Percentiles rank a stretch among this genome's conserved stretches.
Evolutionary conservation across 106 monocot species (phyloP).

Genomic region (Narthecium ossifragum): DNA sequence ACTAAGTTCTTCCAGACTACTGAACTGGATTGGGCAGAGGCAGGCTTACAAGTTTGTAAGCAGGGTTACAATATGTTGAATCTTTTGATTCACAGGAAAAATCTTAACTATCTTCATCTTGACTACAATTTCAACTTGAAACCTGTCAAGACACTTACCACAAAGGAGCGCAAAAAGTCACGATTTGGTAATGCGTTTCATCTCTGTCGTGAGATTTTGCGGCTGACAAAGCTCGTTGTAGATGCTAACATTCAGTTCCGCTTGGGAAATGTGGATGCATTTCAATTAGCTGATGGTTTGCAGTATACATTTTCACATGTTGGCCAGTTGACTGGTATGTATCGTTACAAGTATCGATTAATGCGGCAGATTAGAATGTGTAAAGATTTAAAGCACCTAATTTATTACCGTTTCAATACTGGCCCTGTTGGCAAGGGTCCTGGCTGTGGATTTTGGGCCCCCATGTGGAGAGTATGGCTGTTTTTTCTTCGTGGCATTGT

Average conservation of each 20-base stretch:
- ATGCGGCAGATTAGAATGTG: constrained; percentile 99
- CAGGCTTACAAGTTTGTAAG: constrained; percentile 98
- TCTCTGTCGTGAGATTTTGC: constrained; percentile 94
- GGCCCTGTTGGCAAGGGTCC: constrained; percentile 98
- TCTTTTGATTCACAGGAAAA: constrained; percentile 94
- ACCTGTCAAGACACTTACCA: constrained; percentile 97
- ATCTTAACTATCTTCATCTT: constrained; percentile 97
- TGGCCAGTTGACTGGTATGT: constrained; percentile 99
- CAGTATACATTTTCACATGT: constrained; percentile 99
- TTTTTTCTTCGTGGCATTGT: constrained; percentile 99
- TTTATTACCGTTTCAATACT: constrained; percentile 98
- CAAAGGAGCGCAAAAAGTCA: constrained; percentile 96
- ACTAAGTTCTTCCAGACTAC: constrained; percentile 98
- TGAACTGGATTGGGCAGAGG: constrained; percentile 98
- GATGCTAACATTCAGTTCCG: constrained; percentile 99
- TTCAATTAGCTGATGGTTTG: constrained; percentile 99
- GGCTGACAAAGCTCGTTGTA: constrained; percentile 95
- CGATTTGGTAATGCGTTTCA: constrained; percentile 99
- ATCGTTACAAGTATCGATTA: constrained; percentile 93
- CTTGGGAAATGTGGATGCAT: constrained; percentile 97
- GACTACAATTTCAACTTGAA: constrained; percentile 99
- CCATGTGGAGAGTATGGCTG: constrained; percentile 99
- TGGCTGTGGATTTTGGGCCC: constrained; percentile 99
- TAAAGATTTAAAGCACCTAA: constrained; percentile 97
- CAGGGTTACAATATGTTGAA: constrained; percentile 99